These are phyloP conservation scores for Xerocomellus dryophilus DNA, from an alignment of 768 basidiomycete genomes.

Conservation along the genomic window DNA sequence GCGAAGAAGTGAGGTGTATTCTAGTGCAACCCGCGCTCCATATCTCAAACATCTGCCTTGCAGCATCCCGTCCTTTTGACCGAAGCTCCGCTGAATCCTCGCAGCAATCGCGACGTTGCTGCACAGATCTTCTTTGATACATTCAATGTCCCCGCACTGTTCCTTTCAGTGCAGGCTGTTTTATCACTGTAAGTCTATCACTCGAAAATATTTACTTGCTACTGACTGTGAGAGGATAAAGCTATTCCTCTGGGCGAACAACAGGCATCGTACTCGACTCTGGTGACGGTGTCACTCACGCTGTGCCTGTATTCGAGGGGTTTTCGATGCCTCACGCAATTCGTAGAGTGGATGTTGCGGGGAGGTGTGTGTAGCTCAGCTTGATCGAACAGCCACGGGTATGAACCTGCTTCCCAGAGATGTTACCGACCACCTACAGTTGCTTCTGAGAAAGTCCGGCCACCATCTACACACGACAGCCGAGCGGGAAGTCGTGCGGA, in stretches of 20 bases:
- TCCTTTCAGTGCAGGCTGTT: slow-evolving; percentile 96
- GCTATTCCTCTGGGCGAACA: slow-evolving; percentile 96
- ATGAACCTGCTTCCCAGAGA: slow-evolving; percentile 52
- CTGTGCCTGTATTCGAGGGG: slow-evolving; percentile 97
- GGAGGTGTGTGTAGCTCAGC: slow-evolving; percentile 54
- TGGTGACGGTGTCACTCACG: slow-evolving; percentile 97
- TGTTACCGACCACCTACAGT: slow-evolving; percentile 93
- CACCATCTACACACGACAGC: slow-evolving; percentile 96
- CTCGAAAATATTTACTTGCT: background rate
- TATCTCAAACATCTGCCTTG: slow-evolving; percentile 12
- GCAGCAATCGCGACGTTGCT: slow-evolving; percentile 92
- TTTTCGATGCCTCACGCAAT: slow-evolving; percentile 99
- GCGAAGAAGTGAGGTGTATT: slow-evolving; percentile 76
- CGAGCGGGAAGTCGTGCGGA: slow-evolving; percentile 93
- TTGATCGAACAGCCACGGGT: background rate
- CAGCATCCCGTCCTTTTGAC: slow-evolving; percentile 97
- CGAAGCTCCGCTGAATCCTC: slow-evolving; percentile 95
- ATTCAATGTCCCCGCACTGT: slow-evolving; percentile 97
- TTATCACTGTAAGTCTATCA: slow-evolving; percentile 75
- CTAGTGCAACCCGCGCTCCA: background rate
- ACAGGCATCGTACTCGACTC: slow-evolving; percentile 99
- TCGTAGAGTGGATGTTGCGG: slow-evolving; percentile 92
- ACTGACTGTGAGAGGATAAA: slow-evolving; percentile 34
- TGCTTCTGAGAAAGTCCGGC: slow-evolving; percentile 90
- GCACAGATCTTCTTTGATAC: slow-evolving; percentile 99